Conservation (phyloP, 257 asterid species). For the Scutellaria galericulata region DNA sequence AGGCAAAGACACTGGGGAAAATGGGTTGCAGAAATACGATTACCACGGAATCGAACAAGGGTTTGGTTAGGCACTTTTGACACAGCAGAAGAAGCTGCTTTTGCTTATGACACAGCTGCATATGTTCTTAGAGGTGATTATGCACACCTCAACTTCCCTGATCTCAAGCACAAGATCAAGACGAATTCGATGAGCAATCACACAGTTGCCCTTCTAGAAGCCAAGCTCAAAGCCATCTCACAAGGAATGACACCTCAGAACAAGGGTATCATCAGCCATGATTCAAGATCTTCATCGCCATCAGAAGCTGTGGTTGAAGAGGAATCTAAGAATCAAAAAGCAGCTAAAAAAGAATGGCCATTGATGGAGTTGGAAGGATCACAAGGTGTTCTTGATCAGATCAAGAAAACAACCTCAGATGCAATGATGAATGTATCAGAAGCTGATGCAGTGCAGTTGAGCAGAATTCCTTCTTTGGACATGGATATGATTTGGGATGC, state of each 20-base stretch:
- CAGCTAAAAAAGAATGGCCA: constrained; percentile 24
- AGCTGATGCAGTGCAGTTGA: constrained; percentile 60
- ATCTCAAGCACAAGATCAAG: constrained; percentile 46
- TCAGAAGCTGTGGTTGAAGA: not conserved
- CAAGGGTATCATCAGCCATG: not conserved
- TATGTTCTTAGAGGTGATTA: constrained; percentile 53
- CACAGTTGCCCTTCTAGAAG: constrained; percentile 56
- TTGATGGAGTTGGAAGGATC: constrained; percentile 33
- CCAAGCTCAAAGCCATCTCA: constrained; percentile 50
- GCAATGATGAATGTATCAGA: constrained; percentile 31
- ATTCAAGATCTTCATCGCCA: constrained; percentile 1
- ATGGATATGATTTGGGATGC: constrained; percentile 95
- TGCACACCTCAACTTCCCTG: constrained; percentile 57
- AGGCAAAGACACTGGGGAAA: constrained; percentile 67
- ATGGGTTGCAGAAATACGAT: constrained; percentile 62
- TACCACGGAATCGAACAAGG: constrained; percentile 52
- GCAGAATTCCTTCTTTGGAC: constrained; percentile 84
- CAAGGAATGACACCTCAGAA: constrained; percentile 38
- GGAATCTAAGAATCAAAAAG: not conserved
- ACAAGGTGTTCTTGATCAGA: constrained; percentile 28
- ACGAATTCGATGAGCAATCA: constrained; percentile 35
- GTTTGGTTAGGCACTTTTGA: constrained; percentile 63
- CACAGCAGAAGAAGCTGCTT: constrained; percentile 56
- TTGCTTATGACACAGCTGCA: constrained; percentile 58
- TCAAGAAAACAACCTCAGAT: constrained; percentile 43